Percentiles rank a stretch among this genome's conserved stretches.
These are phyloP conservation scores for Aspergillus ochraceoroseus DNA, from an alignment of 2,329 filamentous ascomycete species.

Conservation along the genomic window DNA sequence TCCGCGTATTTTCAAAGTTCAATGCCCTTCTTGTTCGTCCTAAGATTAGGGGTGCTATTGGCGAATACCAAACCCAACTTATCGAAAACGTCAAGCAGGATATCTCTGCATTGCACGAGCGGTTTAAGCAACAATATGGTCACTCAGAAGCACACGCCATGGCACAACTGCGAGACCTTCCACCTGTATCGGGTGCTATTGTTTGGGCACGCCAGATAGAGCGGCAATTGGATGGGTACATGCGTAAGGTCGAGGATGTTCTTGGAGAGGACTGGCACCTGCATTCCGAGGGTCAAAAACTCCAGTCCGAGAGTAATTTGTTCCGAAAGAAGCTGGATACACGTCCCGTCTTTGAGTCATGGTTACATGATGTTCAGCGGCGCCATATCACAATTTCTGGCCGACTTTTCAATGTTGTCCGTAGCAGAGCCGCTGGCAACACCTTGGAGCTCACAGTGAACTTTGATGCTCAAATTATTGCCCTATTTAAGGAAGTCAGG, in stretches of 20 bases:
- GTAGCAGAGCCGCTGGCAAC: constrained; percentile 85
- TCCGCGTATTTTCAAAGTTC: constrained; percentile 98
- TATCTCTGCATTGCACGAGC: constrained; percentile 86
- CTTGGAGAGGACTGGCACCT: constrained; percentile 91
- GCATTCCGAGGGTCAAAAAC: constrained; percentile 89
- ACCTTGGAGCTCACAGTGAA: constrained; percentile 85
- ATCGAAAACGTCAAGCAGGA: constrained; percentile 98
- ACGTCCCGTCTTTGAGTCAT: constrained; percentile 87
- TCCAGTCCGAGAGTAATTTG: constrained; percentile 83
- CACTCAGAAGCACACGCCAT: constrained; percentile 97
- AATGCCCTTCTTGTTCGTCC: constrained; percentile 96
- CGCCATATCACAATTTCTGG: constrained; percentile 89
- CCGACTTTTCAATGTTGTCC: constrained; percentile 81
- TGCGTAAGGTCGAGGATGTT: constrained; percentile 99
- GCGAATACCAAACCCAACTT: constrained; percentile 95
- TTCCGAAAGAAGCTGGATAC: constrained; percentile 97
- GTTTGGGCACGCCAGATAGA: constrained; percentile 98
- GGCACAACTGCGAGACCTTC: constrained; percentile 92
- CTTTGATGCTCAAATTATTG: constrained; percentile 95
- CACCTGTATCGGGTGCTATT: constrained; percentile 92
- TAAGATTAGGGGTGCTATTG: constrained; percentile 97
- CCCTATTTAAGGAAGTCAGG: constrained; percentile 95
- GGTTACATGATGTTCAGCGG: constrained; percentile 83
- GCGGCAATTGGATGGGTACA: constrained; percentile 88
- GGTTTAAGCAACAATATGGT: constrained; percentile 98